Evolutionary conservation across 176 grass and related monocot genomes (phyloP).

Genomic region (Oryza rufipogon): DNA sequence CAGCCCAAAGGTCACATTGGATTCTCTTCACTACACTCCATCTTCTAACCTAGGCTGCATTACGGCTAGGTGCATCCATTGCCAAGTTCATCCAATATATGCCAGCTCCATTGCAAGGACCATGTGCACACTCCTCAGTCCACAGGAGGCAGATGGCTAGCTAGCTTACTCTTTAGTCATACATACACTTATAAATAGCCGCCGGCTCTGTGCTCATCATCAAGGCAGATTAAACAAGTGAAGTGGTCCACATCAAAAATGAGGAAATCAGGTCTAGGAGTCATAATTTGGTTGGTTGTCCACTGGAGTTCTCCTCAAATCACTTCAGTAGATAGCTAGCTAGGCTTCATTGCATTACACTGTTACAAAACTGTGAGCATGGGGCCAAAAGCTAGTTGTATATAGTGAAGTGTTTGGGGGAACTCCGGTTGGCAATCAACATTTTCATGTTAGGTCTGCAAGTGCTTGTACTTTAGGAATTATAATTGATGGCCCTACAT

Average conservation of each 20-base stretch:
- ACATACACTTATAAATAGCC: constrained; percentile 65
- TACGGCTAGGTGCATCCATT: constrained; percentile 63
- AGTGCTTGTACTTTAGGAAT: background rate
- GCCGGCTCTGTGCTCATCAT: constrained; percentile 37
- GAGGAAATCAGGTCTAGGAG: background rate
- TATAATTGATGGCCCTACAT: background rate
- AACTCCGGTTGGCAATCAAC: constrained; percentile 23
- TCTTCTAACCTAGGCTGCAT: constrained; percentile 56
- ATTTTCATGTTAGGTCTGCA: background rate
- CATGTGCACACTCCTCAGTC: background rate
- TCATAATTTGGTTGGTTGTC: constrained; percentile 41
- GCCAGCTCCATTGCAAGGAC: background rate
- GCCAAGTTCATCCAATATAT: constrained; percentile 21
- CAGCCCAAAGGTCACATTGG: constrained; percentile 24
- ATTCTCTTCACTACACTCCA: constrained; percentile 31
- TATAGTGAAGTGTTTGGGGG: constrained; percentile 54
- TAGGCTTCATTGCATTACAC: constrained; percentile 13
- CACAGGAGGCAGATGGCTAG: constrained; percentile 5
- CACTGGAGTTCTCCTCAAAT: constrained; percentile 44
- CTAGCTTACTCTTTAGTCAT: background rate
- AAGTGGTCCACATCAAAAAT: constrained; percentile 27
- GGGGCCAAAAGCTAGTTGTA: background rate
- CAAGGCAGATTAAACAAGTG: constrained; percentile 49
- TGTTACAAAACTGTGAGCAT: background rate
- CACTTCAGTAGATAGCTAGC: constrained; percentile 43